Evolutionary conservation across 2,329 filamentous ascomycete species (phyloP).

Genomic region (Alternaria solani): DNA sequence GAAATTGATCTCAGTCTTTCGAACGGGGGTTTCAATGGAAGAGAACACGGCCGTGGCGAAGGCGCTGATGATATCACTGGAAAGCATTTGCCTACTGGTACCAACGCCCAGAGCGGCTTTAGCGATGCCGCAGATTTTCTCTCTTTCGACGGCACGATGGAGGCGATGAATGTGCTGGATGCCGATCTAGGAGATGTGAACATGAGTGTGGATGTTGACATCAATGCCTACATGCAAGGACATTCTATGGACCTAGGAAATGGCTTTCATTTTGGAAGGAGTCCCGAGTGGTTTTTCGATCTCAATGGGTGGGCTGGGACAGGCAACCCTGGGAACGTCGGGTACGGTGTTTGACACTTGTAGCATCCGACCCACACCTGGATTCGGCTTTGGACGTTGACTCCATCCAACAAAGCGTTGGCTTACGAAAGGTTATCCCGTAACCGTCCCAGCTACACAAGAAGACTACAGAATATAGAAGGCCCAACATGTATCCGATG

Average conservation of each 20-base stretch:
- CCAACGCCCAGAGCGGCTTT: background rate
- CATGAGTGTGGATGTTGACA: slow-evolving; percentile 3
- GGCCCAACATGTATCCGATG: too few relatives aligned
- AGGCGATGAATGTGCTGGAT: slow-evolving; percentile 7
- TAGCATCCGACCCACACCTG: background rate
- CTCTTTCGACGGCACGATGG: background rate
- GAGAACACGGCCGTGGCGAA: slow-evolving; percentile 25
- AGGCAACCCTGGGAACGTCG: background rate
- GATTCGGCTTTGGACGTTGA: too few relatives aligned
- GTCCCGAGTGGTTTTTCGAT: slow-evolving; percentile 20
- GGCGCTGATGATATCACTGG: slow-evolving; percentile 6
- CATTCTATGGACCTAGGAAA: background rate
- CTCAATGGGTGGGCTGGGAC: slow-evolving; percentile 10
- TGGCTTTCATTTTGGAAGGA: slow-evolving; percentile 14
- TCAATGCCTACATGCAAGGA: slow-evolving; percentile 14
- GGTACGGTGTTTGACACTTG: background rate
- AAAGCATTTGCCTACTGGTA: background rate
- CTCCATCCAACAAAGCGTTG: too few relatives aligned
- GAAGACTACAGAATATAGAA: too few relatives aligned
- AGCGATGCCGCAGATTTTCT: background rate
- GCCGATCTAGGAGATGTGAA: slow-evolving; percentile 4
- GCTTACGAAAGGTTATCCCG: too few relatives aligned
- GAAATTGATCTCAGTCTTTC: slow-evolving; percentile 27
- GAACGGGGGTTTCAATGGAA: slow-evolving; percentile 1
- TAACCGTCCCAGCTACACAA: too few relatives aligned